These are phyloP conservation scores for Xerophyta viscosa DNA, from an alignment of 106 monocot genomes.

Conservation along the genomic window DNA sequence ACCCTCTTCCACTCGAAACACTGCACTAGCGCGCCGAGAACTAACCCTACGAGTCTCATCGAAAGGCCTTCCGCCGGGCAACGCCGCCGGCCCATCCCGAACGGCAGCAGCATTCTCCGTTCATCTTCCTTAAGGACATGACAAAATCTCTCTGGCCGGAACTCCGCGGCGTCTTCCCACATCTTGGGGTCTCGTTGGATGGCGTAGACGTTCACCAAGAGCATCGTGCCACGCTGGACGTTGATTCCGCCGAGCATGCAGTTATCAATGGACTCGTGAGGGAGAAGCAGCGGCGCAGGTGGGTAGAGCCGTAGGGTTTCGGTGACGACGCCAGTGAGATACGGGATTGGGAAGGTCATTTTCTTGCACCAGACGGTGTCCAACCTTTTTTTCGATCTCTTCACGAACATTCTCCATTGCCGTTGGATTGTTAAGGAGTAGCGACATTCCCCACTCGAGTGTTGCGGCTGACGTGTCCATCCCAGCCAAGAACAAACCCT, in stretches of 20 bases:
- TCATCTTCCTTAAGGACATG: background rate
- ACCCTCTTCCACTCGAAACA: constrained; percentile 7
- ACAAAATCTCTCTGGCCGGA: constrained; percentile 1
- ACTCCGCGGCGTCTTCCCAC: background rate
- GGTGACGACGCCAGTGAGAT: background rate
- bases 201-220: constrained; percentile 3
- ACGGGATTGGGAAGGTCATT: background rate
- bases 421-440: background rate
- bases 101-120: background rate
- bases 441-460: background rate
- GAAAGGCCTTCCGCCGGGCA: background rate
- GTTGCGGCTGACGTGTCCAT: background rate
- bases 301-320: background rate
- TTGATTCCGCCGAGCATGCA: background rate
- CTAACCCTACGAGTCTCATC: background rate
- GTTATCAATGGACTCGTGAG: background rate
- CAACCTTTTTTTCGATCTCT: background rate
- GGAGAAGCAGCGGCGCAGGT: background rate
- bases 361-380: background rate
- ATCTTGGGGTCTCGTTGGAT: constrained; percentile 3
- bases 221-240: background rate
- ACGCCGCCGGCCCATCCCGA: constrained; percentile 1
- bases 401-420: background rate
- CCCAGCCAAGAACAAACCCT: background rate
- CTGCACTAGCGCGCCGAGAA: constrained; percentile 1